phyloP scores from a whole-genome alignment of 2,329 filamentous ascomycete species.

The Trichoderma sp. region DNA sequence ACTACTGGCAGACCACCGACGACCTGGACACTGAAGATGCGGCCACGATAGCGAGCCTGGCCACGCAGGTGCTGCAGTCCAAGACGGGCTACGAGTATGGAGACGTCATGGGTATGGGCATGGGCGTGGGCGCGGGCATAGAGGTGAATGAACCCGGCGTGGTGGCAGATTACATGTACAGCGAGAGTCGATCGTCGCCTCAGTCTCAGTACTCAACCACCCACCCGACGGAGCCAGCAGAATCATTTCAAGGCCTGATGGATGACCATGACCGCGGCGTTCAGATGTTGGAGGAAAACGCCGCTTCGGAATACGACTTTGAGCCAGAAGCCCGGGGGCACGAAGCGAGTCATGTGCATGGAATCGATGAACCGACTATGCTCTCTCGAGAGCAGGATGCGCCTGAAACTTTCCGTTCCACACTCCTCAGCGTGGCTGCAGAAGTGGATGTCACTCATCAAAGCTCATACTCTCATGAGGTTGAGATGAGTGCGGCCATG shows the following conservation, averaged over 20 bases:
- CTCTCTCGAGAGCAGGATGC: not conserved
- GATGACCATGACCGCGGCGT: conserved; percentile 3
- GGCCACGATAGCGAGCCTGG: conserved; percentile 1
- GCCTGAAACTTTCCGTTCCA: not conserved
- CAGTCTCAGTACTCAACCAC: conserved; percentile 3
- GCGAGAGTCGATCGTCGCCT: conserved; percentile 15
- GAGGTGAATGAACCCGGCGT: not conserved
- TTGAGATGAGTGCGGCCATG: not conserved
- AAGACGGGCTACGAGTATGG: not conserved
- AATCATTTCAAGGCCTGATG: conserved; percentile 7
- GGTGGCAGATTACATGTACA: conserved; percentile 2
- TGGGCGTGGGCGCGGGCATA: not conserved
- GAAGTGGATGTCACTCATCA: not conserved
- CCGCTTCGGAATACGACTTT: not conserved
- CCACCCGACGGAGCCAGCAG: not conserved
- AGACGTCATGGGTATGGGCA: not conserved
- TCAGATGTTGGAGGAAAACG: not conserved
- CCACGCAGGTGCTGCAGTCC: conserved; percentile 14
- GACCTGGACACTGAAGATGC: not conserved
- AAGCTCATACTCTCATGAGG: not conserved
- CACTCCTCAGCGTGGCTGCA: not conserved
- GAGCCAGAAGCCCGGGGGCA: not conserved
- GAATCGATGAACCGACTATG: not conserved
- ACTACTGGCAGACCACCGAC: conserved; percentile 15
- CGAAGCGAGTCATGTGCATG: not conserved